These are phyloP conservation scores for Puccinia polysora DNA, from an alignment of 1,284 basidiomycete species.

Conservation along the genomic window DNA sequence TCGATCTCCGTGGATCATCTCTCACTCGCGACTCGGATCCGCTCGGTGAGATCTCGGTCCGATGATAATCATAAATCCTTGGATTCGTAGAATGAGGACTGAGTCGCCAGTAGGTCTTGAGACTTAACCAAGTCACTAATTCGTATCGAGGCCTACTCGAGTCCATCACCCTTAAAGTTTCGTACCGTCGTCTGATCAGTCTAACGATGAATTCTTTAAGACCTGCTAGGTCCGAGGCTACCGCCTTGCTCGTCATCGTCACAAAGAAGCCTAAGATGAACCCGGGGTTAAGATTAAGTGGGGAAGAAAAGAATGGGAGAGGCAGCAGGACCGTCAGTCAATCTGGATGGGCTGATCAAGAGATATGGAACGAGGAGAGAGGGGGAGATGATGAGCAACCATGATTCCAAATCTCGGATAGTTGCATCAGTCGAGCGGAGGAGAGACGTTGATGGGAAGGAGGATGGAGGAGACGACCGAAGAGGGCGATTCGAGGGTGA, in stretches of 20 bases:
- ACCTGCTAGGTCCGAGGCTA: not conserved
- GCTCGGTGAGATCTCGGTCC: too few species aligned
- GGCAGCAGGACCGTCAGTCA: not conserved
- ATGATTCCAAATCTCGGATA: constrained; percentile 9
- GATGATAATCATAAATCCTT: too few species aligned
- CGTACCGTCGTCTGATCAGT: constrained; percentile 2
- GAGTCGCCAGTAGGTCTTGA: constrained; percentile 15
- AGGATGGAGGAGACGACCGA: not conserved
- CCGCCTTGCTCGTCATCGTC: constrained; percentile 11
- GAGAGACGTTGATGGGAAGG: not conserved
- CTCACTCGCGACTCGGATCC: not conserved
- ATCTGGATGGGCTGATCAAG: not conserved
- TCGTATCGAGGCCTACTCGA: too few species aligned
- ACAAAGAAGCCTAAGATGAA: constrained; percentile 15
- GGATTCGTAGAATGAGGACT: not conserved
- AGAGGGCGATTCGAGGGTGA: not conserved
- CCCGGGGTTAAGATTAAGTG: not conserved
- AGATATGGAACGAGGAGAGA: not conserved
- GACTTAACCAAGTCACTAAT: constrained; percentile 2
- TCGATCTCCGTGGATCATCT: not conserved
- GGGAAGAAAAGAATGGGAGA: not conserved
- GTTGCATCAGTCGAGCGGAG: not conserved
- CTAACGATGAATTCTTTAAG: not conserved
- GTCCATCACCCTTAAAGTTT: too few species aligned
- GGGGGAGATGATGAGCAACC: not conserved